Evolutionary conservation across 2,329 filamentous ascomycete species (phyloP).

Genomic region (Botrytis medusae): DNA sequence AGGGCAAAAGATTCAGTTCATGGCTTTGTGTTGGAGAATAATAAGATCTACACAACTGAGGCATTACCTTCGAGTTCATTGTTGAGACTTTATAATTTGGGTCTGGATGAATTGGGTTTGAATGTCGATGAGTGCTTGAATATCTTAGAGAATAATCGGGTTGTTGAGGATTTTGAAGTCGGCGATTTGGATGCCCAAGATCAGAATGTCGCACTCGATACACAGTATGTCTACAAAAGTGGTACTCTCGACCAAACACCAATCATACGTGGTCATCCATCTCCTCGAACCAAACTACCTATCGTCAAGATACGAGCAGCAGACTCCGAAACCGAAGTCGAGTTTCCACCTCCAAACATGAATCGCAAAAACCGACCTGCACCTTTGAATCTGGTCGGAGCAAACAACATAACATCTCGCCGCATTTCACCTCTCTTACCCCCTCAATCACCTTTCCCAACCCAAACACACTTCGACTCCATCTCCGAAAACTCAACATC

Average conservation of each 20-base stretch:
- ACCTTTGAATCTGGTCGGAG: conserved; percentile 3
- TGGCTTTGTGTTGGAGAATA: conserved; percentile 16
- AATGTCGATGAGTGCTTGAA: too few species aligned
- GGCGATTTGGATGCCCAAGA: background rate
- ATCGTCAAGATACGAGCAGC: background rate
- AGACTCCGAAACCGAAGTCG: background rate
- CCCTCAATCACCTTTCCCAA: conserved; percentile 19
- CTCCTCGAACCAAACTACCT: background rate
- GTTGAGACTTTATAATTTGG: background rate
- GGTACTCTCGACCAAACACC: background rate
- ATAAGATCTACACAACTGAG: conserved; percentile 15
- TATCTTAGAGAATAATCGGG: background rate
- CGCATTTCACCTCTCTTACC: conserved; percentile 11
- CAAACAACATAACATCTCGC: background rate
- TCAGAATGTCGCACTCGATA: background rate
- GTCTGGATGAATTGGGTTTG: background rate
- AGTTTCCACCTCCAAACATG: background rate
- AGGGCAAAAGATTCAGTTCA: conserved; percentile 24
- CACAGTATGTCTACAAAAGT: background rate
- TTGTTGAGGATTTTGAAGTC: background rate
- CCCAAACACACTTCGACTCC: background rate
- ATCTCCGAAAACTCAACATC: background rate
- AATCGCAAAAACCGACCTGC: conserved; percentile 11
- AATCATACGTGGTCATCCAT: conserved; percentile 10
- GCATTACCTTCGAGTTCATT: conserved; percentile 15